Base-by-base conservation (phyloP, 2,329 filamentous ascomycete genomes). In the Aspergillus candidus region DNA sequence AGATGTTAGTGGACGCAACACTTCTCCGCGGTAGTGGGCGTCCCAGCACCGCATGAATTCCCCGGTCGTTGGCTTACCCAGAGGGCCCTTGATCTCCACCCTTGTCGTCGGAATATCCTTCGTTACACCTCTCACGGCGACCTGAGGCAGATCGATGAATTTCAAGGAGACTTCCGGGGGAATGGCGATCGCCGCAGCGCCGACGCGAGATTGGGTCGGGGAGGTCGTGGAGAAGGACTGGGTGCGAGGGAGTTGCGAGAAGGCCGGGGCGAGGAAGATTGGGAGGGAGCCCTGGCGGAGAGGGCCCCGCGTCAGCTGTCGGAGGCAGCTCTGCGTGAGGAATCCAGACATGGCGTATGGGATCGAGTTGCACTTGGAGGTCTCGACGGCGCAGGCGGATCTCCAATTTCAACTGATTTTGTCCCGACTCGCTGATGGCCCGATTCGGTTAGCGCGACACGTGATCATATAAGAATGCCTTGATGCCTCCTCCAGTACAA, bases 121-220 rank as follows among this genome's bases (percentile, higher is more conserved):
- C 53, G 80, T 74, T 50, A 80, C 82, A 32, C 78, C 78, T 33
- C 79, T 82, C 42, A 72, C 70, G 49, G 78, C 75, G 52, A 68
- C 73, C 60, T 66, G 69, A 4, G 82, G 78, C 47, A 88, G 78
- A 48, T 85, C 77, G 46, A 90, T 71, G 10, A 79, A 72, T 34
- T 69, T 71, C 51, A 98, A 75, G 40, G 84, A 84, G 45, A 98
- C 93, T 51, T 88, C 86, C 0, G 86, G 83, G 1, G 91, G 91
- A 29, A 95, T 76, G 43, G 87, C 83, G 41, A 95, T 78, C 17
- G 86, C 79, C 48, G 86, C 86, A 56, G 82, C 78, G 57, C 93
- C 93, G 50, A 98, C 84, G 75, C 96, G 93, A 35, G 91, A 96
- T 46, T 75, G 70, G 55, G 76, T 75, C 62, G 70, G 68, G 41